These are phyloP conservation scores for Pyrenula aspistea DNA, from an alignment of 495 filamentous ascomycete genomes.

Conservation along the genomic window DNA sequence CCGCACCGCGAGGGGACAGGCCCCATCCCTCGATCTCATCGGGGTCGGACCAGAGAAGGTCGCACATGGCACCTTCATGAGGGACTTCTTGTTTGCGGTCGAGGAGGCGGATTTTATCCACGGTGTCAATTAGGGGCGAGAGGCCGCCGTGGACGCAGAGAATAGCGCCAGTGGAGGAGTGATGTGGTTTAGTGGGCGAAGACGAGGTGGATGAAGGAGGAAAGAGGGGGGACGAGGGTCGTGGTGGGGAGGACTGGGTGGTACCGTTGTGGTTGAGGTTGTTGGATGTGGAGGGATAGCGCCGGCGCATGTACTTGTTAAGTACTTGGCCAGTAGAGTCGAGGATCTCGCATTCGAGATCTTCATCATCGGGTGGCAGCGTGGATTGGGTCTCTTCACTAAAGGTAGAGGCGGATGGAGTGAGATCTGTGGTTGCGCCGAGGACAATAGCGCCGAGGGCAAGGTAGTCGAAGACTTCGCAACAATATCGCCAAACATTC, in stretches of 20 bases:
- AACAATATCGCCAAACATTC: conserved; percentile 98
- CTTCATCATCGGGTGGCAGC: conserved; percentile 43
- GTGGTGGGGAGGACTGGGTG: conserved; percentile 24
- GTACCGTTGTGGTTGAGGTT: conserved; percentile 10
- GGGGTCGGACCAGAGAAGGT: conserved; percentile 93
- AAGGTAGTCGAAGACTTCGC: conserved; percentile 96
- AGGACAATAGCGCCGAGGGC: conserved; percentile 90
- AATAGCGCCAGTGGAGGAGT: conserved; percentile 66
- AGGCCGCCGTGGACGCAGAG: conserved; percentile 93
- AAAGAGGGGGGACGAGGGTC: conserved; percentile 39
- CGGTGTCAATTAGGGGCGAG: conserved; percentile 79
- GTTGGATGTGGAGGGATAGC: conserved; percentile 22
- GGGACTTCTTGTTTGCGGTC: conserved; percentile 98
- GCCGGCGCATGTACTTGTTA: conserved; percentile 50
- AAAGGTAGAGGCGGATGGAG: conserved; percentile 24
- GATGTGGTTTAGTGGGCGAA: conserved; percentile 55
- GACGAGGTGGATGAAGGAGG: conserved; percentile 62
- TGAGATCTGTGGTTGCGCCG: conserved; percentile 67
- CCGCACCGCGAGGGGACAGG: conserved; percentile 82
- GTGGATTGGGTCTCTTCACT: conserved; percentile 33
- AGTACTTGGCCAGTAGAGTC: conserved; percentile 71
- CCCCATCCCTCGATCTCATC: conserved; percentile 99
- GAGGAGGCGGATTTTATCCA: conserved; percentile 91
- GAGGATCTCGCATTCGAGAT: conserved; percentile 84
- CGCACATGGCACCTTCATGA: conserved; percentile 98